Conservation (phyloP, 495 filamentous ascomycete species). For the Pyrenopolyporus hunteri region DNA sequence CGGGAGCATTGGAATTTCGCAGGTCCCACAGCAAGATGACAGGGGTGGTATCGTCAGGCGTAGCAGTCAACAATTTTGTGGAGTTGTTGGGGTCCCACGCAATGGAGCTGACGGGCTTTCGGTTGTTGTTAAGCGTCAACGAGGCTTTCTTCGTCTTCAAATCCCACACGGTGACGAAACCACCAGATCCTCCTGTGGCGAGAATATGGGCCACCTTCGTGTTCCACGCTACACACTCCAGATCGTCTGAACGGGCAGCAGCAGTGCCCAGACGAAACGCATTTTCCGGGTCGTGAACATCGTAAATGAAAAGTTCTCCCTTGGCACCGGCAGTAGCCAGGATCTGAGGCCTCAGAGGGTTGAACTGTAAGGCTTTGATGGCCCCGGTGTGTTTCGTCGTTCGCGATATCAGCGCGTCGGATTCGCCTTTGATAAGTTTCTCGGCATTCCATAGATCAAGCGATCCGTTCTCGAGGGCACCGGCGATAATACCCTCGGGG, state of each 20-base stretch:
- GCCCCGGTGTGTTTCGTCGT: slow-evolving; percentile 92
- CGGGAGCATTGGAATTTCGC: slow-evolving; percentile 93
- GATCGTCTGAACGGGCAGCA: slow-evolving; percentile 87
- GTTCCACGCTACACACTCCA: slow-evolving; percentile 97
- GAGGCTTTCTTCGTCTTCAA: slow-evolving; percentile 96
- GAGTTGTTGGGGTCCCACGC: slow-evolving; percentile 96
- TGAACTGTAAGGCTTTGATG: slow-evolving; percentile 97
- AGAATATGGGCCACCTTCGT: slow-evolving; percentile 96
- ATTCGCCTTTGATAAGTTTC: slow-evolving; percentile 72
- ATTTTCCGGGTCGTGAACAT: slow-evolving; percentile 85
- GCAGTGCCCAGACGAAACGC: slow-evolving; percentile 88
- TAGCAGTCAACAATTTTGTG: slow-evolving; percentile 91
- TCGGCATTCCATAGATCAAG: slow-evolving; percentile 94
- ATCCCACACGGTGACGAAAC: slow-evolving; percentile 98
- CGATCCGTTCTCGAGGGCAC: slow-evolving; percentile 94
- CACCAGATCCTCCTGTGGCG: slow-evolving; percentile 90
- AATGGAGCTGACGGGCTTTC: slow-evolving; percentile 93
- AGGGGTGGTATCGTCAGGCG: slow-evolving; percentile 87
- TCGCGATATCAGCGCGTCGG: slow-evolving; percentile 80
- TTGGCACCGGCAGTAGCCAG: slow-evolving; percentile 92
- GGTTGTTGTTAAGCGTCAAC: slow-evolving; percentile 91
- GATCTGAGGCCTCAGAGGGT: slow-evolving; percentile 89
- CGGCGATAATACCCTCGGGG: slow-evolving; percentile 86
- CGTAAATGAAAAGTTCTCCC: slow-evolving; percentile 95
- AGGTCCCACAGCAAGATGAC: slow-evolving; percentile 93